Percentiles rank a stretch among this genome's conserved stretches.
phyloP scores from a whole-genome alignment of 2,329 filamentous ascomycete species.

The Karstenula rhodostoma region DNA sequence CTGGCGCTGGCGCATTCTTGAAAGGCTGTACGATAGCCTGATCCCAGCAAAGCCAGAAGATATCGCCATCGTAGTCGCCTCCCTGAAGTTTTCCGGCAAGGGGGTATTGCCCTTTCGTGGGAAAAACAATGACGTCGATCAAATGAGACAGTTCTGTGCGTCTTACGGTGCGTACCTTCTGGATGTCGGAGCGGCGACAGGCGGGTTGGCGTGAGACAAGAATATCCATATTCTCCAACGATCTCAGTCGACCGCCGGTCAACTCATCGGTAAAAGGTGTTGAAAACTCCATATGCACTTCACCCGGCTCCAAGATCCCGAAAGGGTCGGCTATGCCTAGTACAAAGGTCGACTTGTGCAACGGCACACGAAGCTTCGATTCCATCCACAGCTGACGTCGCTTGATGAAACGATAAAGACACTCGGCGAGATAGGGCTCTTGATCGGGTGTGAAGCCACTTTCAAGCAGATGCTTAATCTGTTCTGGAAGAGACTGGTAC shows the following conservation, averaged over 20 bases:
- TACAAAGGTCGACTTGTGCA: slow-evolving; percentile 68
- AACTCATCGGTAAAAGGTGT: slow-evolving; percentile 63
- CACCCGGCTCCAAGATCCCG: slow-evolving; percentile 66
- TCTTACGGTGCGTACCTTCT: slow-evolving; percentile 63
- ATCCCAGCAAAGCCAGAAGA: slow-evolving; percentile 81
- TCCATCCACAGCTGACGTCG: slow-evolving; percentile 63
- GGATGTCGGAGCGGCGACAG: slow-evolving; percentile 75
- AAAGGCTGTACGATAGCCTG: slow-evolving; percentile 71
- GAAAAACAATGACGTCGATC: slow-evolving; percentile 83
- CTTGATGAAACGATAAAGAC: slow-evolving; percentile 58
- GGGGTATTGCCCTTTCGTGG: slow-evolving; percentile 66
- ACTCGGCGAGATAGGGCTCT: slow-evolving; percentile 59
- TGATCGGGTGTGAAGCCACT: slow-evolving; percentile 65
- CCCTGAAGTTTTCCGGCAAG: slow-evolving; percentile 77
- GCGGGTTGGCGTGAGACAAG: slow-evolving; percentile 75
- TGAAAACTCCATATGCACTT: slow-evolving; percentile 75
- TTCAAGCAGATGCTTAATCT: slow-evolving; percentile 41
- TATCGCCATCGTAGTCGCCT: slow-evolving; percentile 83
- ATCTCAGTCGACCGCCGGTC: slow-evolving; percentile 62
- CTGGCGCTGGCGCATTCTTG: slow-evolving; percentile 63
- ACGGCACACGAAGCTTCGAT: slow-evolving; percentile 65
- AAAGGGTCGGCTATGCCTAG: slow-evolving; percentile 75
- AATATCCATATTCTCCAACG: slow-evolving; percentile 66
- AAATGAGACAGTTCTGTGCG: slow-evolving; percentile 70
- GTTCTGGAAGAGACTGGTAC: slow-evolving; percentile 33